Evolutionary conservation across 2,329 filamentous ascomycete genomes (phyloP).

Genomic region (Cadophora sp.): DNA sequence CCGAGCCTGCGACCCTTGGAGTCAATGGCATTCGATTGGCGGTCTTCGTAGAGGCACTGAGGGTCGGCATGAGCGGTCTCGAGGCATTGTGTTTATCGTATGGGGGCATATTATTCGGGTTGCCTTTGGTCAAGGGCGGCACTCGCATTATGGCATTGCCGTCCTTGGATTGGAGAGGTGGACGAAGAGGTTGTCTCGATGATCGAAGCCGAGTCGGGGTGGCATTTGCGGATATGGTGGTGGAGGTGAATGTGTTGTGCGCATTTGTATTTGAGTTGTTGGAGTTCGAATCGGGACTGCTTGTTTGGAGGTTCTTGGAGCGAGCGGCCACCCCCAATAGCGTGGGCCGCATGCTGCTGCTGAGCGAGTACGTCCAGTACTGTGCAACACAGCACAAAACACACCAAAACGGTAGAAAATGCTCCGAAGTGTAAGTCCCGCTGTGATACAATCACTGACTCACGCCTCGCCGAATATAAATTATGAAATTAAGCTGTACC

Average conservation of each 20-base stretch:
- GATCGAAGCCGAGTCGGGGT: constrained; percentile 26
- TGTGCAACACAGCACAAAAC: constrained; percentile 4
- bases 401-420: background rate
- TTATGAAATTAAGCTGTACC: background rate
- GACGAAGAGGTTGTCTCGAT: constrained; percentile 31
- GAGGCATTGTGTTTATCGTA: constrained; percentile 58
- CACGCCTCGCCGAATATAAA: background rate
- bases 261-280: constrained; percentile 25
- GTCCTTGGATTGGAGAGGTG: constrained; percentile 39
- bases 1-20: constrained; percentile 58
- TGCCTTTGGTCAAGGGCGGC: constrained; percentile 35
- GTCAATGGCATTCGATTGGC: constrained; percentile 61
- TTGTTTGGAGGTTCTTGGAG: constrained; percentile 17
- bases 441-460: background rate
- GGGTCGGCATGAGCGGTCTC: constrained; percentile 69
- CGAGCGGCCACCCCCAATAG: constrained; percentile 14
- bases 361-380: background rate
- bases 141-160: constrained; percentile 55
- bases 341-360: constrained; percentile 29
- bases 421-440: constrained; percentile 1
- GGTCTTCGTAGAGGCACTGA: constrained; percentile 65
- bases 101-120: constrained; percentile 51
- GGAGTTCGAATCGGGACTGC: constrained; percentile 2
- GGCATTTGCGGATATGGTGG: constrained; percentile 18
- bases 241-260: background rate